Percentiles rank a stretch among this genome's conserved stretches.
Evolutionary conservation across 257 asterid species (phyloP).

Genomic region (Ophiorrhiza pumila): DNA sequence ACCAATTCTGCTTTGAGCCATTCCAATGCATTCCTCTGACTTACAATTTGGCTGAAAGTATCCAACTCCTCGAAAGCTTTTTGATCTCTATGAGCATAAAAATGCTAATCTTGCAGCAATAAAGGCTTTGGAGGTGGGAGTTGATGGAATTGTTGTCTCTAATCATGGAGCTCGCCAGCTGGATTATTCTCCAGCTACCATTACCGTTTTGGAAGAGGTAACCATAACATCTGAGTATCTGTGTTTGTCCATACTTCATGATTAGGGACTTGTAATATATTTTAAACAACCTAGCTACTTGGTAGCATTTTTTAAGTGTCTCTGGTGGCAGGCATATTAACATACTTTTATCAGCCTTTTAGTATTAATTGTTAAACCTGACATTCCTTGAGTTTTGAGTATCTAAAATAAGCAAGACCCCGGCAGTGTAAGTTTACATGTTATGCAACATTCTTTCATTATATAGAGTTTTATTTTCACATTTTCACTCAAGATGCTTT

Average conservation of each 20-base stretch:
- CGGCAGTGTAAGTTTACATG: neutral
- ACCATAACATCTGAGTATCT: neutral
- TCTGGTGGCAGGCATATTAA: no score
- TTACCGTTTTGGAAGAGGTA: slow-evolving; percentile 74
- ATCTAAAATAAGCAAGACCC: neutral
- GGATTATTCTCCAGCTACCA: slow-evolving; percentile 72
- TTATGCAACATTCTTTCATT: neutral
- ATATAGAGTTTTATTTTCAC: neutral
- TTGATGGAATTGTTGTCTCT: slow-evolving; percentile 74
- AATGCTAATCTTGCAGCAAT: slow-evolving; percentile 35
- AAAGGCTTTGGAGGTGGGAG: slow-evolving; percentile 61
- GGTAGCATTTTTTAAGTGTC: no score
- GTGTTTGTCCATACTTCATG: neutral
- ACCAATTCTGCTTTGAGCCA: neutral
- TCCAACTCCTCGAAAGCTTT: neutral
- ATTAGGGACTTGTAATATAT: neutral
- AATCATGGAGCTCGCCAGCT: slow-evolving; percentile 90
- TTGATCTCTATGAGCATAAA: neutral
- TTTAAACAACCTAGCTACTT: no score
- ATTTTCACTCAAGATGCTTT: neutral
- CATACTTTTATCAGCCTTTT: no score
- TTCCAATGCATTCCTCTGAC: neutral
- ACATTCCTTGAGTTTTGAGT: neutral
- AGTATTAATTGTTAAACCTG: neutral
- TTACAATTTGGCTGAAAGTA: neutral